Base-by-base conservation (phyloP, 805 yeast species). In the Starmerella potacharoeniae region DNA sequence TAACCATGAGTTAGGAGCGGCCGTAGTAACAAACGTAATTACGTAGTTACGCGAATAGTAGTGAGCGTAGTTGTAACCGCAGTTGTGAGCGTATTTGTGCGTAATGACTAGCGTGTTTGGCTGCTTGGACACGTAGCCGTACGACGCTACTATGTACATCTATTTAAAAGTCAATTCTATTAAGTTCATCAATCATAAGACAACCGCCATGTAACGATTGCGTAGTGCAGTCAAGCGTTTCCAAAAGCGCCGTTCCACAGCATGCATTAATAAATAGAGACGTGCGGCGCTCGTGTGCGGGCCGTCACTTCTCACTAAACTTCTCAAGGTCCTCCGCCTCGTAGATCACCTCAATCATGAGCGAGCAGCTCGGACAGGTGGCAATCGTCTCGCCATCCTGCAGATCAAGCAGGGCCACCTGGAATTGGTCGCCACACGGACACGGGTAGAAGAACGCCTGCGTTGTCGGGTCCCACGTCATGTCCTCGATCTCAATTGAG, bases 391-490 rank as follows among this genome's bases (percentile, higher is more conserved):
- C 95, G 8, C 97, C 98, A 62, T 89, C 96, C 58, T 75, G 74
- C 68, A 93, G 74, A 66, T 93, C 98, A 63, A 84, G 93, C 51
- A 89, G 74, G 34, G 80, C 75, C 31, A 93, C 86, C 66, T 91
- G 95, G 70, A 93, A 93, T 65, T 82, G 77, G 69, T 93, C 98
- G 9, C 98, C 98, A 70, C 98, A 93, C 0, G 98, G 98, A 74
- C 98, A 93, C 4, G 98, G 98, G 65, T 90, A 91, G 51, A 88
- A 84, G 71, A 90, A 87, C 30, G 87, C 70, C 68, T 85, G 89
- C 13, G 85, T 80, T n/a, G 73, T 75, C 3, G 90, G 80, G 68
- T 93, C 97, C 67, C 80, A 93, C 2, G 89, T 82, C 82, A 93
- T 90, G 68, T 93, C 98, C 70, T 93, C 98, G 52, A 93, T 93